A percentile compares a stretch with the other conserved stretches of the same genome.
Evolutionary conservation across 148 eudicot genomes (phyloP).

Genomic region (Diospyros lotus): DNA sequence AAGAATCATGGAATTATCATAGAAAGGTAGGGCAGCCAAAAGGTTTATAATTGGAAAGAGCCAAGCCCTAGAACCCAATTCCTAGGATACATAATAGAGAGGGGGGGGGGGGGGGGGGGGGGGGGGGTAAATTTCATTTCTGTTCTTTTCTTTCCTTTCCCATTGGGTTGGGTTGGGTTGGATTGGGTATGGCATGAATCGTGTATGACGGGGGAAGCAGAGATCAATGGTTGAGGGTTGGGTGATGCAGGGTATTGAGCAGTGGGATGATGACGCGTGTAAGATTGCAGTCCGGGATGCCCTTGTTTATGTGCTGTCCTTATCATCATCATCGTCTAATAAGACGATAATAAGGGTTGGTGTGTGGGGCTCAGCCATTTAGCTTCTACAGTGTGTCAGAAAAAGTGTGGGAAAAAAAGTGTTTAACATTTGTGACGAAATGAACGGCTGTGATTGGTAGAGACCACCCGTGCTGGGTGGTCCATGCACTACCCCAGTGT

Average conservation of each 20-base stretch:
- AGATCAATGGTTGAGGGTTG: conserved; percentile 2
- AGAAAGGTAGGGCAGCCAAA: conserved; percentile 1
- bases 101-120: background rate
- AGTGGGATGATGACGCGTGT: background rate
- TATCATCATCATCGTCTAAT: background rate
- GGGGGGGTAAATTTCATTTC: background rate
- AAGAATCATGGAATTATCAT: conserved; percentile 5
- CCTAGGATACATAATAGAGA: background rate
- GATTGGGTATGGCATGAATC: no score
- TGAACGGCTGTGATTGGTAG: conserved; percentile 1
- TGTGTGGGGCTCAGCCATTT: background rate
- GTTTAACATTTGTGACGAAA: background rate
- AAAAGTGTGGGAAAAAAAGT: no score
- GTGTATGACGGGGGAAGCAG: background rate
- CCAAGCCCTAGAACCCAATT: conserved; percentile 10
- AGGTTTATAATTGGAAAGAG: conserved; percentile 9
- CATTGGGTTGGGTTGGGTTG: no score
- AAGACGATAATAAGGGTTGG: background rate
- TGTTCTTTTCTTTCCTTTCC: no score
- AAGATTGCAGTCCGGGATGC: background rate
- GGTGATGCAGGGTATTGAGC: background rate
- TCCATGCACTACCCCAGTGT: conserved; percentile 6
- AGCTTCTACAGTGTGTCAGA: background rate
- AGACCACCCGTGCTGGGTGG: background rate
- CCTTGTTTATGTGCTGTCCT: conserved; percentile 4